Evolutionary conservation across 169 alveolate genomes (phyloP).

Genomic region (Eimeria mitis): DNA sequence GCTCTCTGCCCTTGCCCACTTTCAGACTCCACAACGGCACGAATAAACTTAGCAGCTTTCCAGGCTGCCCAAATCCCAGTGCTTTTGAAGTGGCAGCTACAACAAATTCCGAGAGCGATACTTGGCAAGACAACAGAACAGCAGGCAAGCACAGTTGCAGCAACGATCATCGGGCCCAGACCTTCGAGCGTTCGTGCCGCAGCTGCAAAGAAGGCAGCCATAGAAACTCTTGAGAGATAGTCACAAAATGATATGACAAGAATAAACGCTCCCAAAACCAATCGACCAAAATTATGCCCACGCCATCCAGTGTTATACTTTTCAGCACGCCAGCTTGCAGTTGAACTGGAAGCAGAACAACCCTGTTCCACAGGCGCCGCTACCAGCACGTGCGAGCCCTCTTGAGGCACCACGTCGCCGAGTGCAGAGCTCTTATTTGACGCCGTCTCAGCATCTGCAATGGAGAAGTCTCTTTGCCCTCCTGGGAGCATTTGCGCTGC

Average conservation of each 20-base stretch:
- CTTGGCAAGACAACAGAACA: constrained; percentile 34
- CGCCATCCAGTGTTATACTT: background rate
- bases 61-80: constrained; percentile 40
- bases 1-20: background rate
- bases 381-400: background rate
- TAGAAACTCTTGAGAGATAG: constrained; percentile 36
- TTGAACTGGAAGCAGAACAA: background rate
- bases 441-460: background rate
- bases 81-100: constrained; percentile 28
- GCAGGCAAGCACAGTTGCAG: constrained; percentile 26
- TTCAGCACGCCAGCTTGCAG: background rate
- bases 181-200: constrained; percentile 29
- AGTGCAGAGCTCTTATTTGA: background rate
- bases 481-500: constrained; percentile 52
- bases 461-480: background rate
- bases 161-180: background rate
- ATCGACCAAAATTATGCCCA: background rate
- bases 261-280: background rate
- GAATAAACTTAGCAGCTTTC: constrained; percentile 17
- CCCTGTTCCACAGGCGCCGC: constrained; percentile 4
- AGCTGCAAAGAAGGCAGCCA: constrained; percentile 33
- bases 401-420: background rate
- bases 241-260: constrained; percentile 21
- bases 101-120: constrained; percentile 38
- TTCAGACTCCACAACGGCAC: background rate